phyloP scores from a whole-genome alignment of 2,329 filamentous ascomycete species.

The Microcera coccophila region DNA sequence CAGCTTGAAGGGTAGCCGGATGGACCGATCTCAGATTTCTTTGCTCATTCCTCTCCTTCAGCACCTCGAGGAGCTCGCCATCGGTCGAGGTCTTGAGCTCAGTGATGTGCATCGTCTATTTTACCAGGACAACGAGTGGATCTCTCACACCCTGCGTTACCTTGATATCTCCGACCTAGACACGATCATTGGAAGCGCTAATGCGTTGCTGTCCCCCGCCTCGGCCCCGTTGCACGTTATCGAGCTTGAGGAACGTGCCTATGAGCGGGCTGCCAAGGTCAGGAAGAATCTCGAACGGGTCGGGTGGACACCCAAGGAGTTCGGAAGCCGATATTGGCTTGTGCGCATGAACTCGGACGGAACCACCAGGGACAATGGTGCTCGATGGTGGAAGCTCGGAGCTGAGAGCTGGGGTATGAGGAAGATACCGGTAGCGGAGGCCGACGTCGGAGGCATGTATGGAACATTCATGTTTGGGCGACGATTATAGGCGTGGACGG shows the following conservation, averaged over 20 bases:
- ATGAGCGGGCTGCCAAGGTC: slow-evolving; percentile 60
- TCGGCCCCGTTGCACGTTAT: slow-evolving; percentile 71
- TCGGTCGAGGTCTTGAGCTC: slow-evolving; percentile 65
- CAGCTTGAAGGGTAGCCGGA: slow-evolving; percentile 70
- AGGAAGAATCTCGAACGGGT: slow-evolving; percentile 55
- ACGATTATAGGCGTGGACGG: slow-evolving; percentile 42
- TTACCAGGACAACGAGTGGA: slow-evolving; percentile 42
- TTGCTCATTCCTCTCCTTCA: slow-evolving; percentile 63
- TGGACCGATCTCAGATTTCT: slow-evolving; percentile 61
- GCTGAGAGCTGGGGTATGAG: slow-evolving; percentile 81
- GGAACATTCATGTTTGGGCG: slow-evolving; percentile 66
- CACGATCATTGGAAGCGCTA: slow-evolving; percentile 55
- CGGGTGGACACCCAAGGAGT: slow-evolving; percentile 70
- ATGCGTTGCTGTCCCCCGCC: slow-evolving; percentile 55
- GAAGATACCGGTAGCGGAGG: slow-evolving; percentile 85
- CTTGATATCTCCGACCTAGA: slow-evolving; percentile 67
- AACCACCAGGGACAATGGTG: slow-evolving; percentile 38
- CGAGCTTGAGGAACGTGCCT: slow-evolving; percentile 67
- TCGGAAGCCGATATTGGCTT: slow-evolving; percentile 62
- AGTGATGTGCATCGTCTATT: slow-evolving; percentile 65
- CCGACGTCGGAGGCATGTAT: slow-evolving; percentile 92
- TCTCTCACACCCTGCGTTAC: slow-evolving; percentile 63
- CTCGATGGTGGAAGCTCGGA: slow-evolving; percentile 78
- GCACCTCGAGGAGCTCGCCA: slow-evolving; percentile 68
- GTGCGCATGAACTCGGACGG: slow-evolving; percentile 50